Percentiles rank a stretch among this genome's conserved stretches.
phyloP scores from a whole-genome alignment of 2,329 filamentous ascomycete genomes.

The Aspergillus fructus region DNA sequence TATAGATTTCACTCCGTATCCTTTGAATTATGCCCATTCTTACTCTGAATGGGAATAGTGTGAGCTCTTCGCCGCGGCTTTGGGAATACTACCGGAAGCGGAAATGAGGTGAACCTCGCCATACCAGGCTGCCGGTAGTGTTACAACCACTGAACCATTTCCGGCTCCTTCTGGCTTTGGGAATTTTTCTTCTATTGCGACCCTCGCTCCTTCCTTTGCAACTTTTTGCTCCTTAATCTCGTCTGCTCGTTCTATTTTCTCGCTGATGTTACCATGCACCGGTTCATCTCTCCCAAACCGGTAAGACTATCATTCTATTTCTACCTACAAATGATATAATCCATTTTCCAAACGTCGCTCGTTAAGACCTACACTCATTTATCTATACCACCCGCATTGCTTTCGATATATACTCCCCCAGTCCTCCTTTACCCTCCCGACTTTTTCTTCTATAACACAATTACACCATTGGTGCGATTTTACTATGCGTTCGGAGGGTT shows the following conservation, averaged over 20 bases:
- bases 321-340: conserved; percentile 18
- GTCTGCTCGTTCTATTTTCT: background rate
- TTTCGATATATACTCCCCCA: background rate
- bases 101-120: conserved; percentile 16
- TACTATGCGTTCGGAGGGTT: background rate
- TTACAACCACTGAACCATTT: background rate
- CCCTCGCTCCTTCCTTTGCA: conserved; percentile 14
- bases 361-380: conserved; percentile 16
- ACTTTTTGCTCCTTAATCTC: background rate
- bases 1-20: background rate
- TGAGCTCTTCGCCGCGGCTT: background rate
- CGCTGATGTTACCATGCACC: conserved; percentile 1
- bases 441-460: background rate
- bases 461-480: conserved; percentile 10
- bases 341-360: conserved; percentile 12
- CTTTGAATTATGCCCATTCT: background rate
- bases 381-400: background rate
- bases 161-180: conserved; percentile 9
- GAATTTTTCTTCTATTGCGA: background rate
- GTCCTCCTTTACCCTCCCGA: background rate
- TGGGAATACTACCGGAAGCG: conserved; percentile 21
- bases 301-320: conserved; percentile 11
- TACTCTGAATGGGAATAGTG: too few species aligned
- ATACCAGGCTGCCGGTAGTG: background rate
- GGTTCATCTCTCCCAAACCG: conserved; percentile 1